Base-by-base conservation (phyloP, 495 filamentous ascomycete species). In the Chaetomium tenue region DNA sequence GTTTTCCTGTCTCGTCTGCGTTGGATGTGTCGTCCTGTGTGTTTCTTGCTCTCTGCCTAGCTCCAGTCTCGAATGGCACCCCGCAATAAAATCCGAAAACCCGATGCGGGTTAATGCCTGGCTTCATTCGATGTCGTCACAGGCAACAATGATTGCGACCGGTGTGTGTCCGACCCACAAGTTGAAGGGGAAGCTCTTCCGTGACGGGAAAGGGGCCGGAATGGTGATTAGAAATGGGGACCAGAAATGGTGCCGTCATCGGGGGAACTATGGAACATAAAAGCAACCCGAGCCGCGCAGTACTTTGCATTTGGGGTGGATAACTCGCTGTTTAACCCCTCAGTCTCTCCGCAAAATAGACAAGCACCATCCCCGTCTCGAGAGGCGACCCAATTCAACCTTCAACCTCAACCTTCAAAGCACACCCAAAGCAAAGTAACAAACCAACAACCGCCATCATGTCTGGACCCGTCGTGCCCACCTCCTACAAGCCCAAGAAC, bases 401-500 rank as follows among this genome's bases (percentile, higher is more conserved):
- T 25, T 7, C 42, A n/a, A n/a, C n/a, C n/a, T n/a, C 56, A 22
- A 18, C 12, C 25, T 40, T 58, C 61, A 30, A 30, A 30, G 3
- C 28, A 30, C 28, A 50, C 70, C 70, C 66, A 65, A 63, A 47
- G 51, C 33, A 37, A 5, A 37, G 33, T 37, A 37, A 37, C 33
- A 7, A 37, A 37, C 1, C 8, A 37, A 3, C 33, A 37, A 70
- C 70, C 23, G 22, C 33, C 51, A 47, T 30, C 62, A 71, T 70
- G 68, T 50, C 70, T 25, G 39, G 26, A 37, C 71, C 74, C 1
- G 66, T 70, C n/a, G 76, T 79, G 26, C 66, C 67, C 26, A 76
- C 72, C 30, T 74, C 76, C 56, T 79, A 79, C 61, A 74, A 78
- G 30, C 85, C 84, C 58, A 81, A 85, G 72, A 68, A 65, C 68